Conservation (phyloP, 257 asterid species). For the Echium plantagineum region DNA sequence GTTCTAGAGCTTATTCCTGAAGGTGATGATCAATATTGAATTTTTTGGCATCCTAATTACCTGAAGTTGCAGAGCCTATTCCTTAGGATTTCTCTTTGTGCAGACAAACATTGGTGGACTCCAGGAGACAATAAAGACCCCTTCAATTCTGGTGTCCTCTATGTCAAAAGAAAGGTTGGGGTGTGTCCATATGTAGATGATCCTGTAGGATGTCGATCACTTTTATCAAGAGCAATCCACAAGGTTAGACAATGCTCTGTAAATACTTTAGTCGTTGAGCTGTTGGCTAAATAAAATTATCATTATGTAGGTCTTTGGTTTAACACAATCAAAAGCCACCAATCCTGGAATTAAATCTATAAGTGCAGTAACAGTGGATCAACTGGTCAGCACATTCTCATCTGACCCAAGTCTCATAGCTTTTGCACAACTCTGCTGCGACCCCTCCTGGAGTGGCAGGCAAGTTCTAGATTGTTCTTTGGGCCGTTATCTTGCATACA, state of each 20-base stretch:
- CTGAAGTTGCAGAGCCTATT: not conserved
- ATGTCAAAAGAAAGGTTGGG: constrained; percentile 91
- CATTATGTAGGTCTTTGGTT: constrained; percentile 57
- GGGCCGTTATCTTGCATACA: not conserved
- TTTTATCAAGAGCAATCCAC: constrained; percentile 92
- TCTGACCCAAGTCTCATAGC: constrained; percentile 93
- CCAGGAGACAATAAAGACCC: constrained; percentile 72
- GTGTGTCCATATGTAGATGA: constrained; percentile 94
- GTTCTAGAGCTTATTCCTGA: constrained; percentile 69
- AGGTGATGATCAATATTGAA: constrained; percentile 31
- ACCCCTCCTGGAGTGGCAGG: constrained; percentile 69
- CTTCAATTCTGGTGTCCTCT: constrained; percentile 77
- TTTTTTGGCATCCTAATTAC: constrained; percentile 8
- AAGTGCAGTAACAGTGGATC: constrained; percentile 66
- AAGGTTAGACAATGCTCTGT: constrained; percentile 35
- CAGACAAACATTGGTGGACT: constrained; percentile 95
- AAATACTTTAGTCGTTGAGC: constrained; percentile 4
- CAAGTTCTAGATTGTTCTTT: constrained; percentile 17
- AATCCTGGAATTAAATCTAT: constrained; percentile 24
- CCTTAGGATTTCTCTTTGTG: constrained; percentile 15
- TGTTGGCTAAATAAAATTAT: constrained; percentile 14
- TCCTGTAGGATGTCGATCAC: constrained; percentile 90
- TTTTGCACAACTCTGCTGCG: constrained; percentile 84
- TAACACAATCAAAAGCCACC: constrained; percentile 42
- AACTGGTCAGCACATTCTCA: constrained; percentile 84